Conservation (phyloP, 148 eudicot species). For the Chenopodium formosanum region DNA sequence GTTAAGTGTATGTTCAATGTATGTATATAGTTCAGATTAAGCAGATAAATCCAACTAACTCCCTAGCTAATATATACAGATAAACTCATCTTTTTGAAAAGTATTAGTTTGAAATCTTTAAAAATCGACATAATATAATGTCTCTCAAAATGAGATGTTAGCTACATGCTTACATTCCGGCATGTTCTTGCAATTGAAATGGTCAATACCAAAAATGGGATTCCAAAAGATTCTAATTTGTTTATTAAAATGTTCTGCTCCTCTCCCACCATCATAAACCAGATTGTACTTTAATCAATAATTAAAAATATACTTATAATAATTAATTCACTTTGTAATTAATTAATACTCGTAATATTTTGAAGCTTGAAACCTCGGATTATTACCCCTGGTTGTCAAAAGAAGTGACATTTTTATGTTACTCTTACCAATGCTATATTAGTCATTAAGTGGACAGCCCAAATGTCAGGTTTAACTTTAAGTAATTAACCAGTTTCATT, state of each 20-base stretch:
- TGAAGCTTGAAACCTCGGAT: slow-evolving; percentile 11
- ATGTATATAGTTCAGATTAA: too few relatives aligned
- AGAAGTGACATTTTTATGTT: slow-evolving; percentile 13
- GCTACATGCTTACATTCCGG: slow-evolving; percentile 13
- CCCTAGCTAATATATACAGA: too few relatives aligned
- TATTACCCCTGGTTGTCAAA: slow-evolving; percentile 12
- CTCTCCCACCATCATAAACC: slow-evolving; percentile 9
- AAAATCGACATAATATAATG: too few relatives aligned
- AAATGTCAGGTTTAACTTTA: not conserved
- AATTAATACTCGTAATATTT: too few relatives aligned
- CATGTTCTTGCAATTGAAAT: slow-evolving; percentile 16
- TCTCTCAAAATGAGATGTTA: not conserved
- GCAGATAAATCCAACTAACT: too few relatives aligned
- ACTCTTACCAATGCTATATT: not conserved
- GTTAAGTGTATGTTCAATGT: too few relatives aligned
- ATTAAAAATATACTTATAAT: not conserved
- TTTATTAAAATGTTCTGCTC: not conserved
- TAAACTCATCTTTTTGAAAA: too few relatives aligned
- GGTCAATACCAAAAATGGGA: not conserved
- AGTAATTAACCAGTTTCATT: not conserved
- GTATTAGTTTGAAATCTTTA: too few relatives aligned
- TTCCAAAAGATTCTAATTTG: slow-evolving; percentile 16
- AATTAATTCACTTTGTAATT: too few relatives aligned
- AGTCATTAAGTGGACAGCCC: not conserved
- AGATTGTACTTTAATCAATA: not conserved